Conservation (phyloP, 1,139 yeast species). For the Geotrichum macrosporum region DNA sequence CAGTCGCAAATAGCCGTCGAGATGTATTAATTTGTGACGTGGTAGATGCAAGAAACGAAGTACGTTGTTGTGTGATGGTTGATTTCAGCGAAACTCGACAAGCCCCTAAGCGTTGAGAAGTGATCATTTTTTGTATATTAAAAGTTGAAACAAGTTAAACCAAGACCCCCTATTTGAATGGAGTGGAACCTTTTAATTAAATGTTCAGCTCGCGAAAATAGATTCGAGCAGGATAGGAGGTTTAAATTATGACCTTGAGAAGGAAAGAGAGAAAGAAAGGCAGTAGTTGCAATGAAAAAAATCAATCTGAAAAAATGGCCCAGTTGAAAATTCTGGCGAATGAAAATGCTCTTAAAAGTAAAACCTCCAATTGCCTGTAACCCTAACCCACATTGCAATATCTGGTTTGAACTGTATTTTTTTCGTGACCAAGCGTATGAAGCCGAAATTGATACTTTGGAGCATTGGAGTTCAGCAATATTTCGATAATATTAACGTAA, state of each 20-base stretch:
- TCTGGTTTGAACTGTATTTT: no score
- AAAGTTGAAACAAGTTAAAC: background rate
- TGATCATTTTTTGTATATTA: conserved; percentile 10
- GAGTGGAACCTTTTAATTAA: background rate
- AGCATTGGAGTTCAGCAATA: no score
- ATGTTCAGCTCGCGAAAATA: background rate
- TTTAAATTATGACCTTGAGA: background rate
- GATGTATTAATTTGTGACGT: conserved; percentile 7
- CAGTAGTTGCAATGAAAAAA: background rate
- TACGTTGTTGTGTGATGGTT: conserved; percentile 15
- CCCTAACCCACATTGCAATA: no score
- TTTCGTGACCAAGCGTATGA: no score
- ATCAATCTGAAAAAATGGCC: no score
- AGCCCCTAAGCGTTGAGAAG: conserved; percentile 20
- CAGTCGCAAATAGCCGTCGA: conserved; percentile 32
- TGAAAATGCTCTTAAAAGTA: conserved; percentile 16
- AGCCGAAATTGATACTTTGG: no score
- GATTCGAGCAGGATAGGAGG: background rate
- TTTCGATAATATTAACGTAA: no score
- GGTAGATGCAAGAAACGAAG: conserved; percentile 12
- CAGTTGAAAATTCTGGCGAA: conserved; percentile 17
- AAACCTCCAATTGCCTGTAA: no score
- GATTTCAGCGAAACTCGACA: conserved; percentile 17
- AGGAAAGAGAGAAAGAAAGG: background rate
- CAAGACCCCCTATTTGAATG: background rate